Conservation (phyloP, 176 grass and related monocot genomes). For the Panicum miliaceum region DNA sequence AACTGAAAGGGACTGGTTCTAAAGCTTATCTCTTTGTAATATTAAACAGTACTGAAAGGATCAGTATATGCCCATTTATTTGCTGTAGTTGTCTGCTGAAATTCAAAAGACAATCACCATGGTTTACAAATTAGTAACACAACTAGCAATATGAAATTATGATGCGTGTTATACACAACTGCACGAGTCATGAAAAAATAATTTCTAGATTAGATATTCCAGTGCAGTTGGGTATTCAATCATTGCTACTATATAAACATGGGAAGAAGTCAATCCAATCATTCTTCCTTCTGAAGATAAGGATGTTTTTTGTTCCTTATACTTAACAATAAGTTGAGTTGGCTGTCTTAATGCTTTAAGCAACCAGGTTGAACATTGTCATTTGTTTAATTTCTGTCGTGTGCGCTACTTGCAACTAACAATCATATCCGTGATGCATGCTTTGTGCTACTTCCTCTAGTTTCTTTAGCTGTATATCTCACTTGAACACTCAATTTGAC, state of each 20-base stretch:
- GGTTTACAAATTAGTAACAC: not conserved
- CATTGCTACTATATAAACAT: not conserved
- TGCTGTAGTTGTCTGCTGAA: not conserved
- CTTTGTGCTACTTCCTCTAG: not conserved
- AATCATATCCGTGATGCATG: conserved; percentile 32
- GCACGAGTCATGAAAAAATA: conserved; percentile 11
- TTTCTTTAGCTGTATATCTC: not conserved
- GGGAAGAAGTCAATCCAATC: not conserved
- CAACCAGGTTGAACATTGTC: conserved; percentile 28
- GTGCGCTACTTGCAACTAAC: not conserved
- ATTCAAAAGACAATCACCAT: not conserved
- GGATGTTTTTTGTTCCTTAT: conserved; percentile 15
- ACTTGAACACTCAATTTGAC: not conserved
- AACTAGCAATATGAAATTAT: not conserved
- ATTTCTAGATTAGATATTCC: not conserved
- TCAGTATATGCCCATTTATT: not conserved
- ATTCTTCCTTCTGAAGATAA: conserved; percentile 24
- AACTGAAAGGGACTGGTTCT: not conserved
- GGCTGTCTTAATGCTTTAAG: not conserved
- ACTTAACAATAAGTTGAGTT: not conserved
- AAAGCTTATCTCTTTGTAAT: not conserved
- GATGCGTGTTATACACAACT: not conserved
- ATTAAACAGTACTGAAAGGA: not conserved
- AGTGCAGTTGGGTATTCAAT: not conserved
- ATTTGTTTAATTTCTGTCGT: not conserved